A percentile compares a stretch with the other conserved stretches of the same genome.
Conservation (phyloP, 208 protist genomes). For the Trypanosoma avium region DNA sequence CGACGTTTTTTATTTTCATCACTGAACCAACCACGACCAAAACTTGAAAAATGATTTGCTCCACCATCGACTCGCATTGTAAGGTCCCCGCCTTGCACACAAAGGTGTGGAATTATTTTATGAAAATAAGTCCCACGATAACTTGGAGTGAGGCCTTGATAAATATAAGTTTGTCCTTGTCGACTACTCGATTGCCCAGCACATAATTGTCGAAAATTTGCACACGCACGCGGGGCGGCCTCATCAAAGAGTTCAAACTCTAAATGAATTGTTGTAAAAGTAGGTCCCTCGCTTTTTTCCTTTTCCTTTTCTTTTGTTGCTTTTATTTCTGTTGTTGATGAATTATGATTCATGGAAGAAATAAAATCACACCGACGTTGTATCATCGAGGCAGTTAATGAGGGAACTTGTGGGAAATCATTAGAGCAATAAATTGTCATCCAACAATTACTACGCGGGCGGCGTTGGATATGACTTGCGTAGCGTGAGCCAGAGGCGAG, state of each 20-base stretch:
- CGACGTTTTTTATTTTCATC: slow-evolving; percentile 95
- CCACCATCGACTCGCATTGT: slow-evolving; percentile 93
- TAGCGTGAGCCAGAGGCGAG: slow-evolving; percentile 52
- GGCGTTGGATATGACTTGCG: slow-evolving; percentile 49
- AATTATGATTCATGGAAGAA: slow-evolving; percentile 42
- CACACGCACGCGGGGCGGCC: slow-evolving; percentile 72
- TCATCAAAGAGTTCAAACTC: slow-evolving; percentile 85
- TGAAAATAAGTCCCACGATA: slow-evolving; percentile 92
- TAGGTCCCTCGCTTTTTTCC: too few relatives aligned
- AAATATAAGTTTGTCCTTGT: slow-evolving; percentile 50
- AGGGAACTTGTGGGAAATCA: slow-evolving; percentile 61
- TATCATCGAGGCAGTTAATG: slow-evolving; percentile 60
- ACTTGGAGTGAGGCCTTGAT: slow-evolving; percentile 63
- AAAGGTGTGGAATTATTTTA: slow-evolving; percentile 88
- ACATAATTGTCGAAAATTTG: slow-evolving; percentile 79
- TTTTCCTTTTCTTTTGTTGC: too few relatives aligned
- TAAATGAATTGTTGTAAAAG: slow-evolving; percentile 40
- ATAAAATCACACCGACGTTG: slow-evolving; percentile 46
- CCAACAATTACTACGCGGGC: slow-evolving; percentile 53
- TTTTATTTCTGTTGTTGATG: too few relatives aligned
- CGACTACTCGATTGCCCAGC: slow-evolving; percentile 31
- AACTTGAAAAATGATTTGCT: slow-evolving; percentile 84
- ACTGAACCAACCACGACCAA: slow-evolving; percentile 74
- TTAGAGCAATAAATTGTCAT: slow-evolving; percentile 76
- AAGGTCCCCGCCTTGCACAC: slow-evolving; percentile 96